Conservation (phyloP, 352 stramenopile genomes). For the Plasmopara muralis region DNA sequence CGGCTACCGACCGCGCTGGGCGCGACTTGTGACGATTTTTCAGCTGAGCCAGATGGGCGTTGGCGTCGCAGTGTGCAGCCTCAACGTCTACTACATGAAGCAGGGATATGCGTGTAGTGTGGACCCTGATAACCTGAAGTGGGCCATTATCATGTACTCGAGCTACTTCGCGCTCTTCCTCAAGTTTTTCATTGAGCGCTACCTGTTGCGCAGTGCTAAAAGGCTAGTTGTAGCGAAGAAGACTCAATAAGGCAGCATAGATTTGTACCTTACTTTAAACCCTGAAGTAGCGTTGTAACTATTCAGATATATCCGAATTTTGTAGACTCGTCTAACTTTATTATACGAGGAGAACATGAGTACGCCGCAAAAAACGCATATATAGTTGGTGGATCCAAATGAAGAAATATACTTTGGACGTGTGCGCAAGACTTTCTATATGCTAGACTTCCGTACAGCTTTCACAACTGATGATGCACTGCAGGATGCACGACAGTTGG, state of each 20-base stretch:
- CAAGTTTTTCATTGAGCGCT: slow-evolving; percentile 89
- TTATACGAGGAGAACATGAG: slow-evolving; percentile 19
- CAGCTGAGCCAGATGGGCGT: slow-evolving; percentile 89
- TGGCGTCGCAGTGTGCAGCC: slow-evolving; percentile 56
- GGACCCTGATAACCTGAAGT: slow-evolving; percentile 82
- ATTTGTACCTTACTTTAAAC: slow-evolving; percentile 14
- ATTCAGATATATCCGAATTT: slow-evolving; percentile 6
- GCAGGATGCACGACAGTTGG: slow-evolving; percentile 34
- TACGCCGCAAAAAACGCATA: slow-evolving; percentile 21
- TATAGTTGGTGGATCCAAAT: slow-evolving; percentile 66
- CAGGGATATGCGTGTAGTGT: slow-evolving; percentile 59
- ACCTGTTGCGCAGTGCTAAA: slow-evolving; percentile 54
- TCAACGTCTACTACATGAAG: slow-evolving; percentile 80
- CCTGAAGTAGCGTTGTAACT: slow-evolving; percentile 14
- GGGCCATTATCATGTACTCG: slow-evolving; percentile 91
- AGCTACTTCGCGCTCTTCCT: slow-evolving; percentile 92
- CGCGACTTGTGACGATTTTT: slow-evolving; percentile 81
- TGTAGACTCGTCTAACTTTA: background rate
- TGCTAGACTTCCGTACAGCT: slow-evolving; percentile 74
- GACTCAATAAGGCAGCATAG: slow-evolving; percentile 22
- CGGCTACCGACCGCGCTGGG: slow-evolving; percentile 68
- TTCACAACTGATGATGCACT: slow-evolving; percentile 53
- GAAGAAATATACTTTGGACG: slow-evolving; percentile 72
- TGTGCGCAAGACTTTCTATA: slow-evolving; percentile 75
- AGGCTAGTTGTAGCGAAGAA: slow-evolving; percentile 34